A percentile compares a stretch with the other conserved stretches of the same genome.
phyloP scores from a whole-genome alignment of 2,329 filamentous ascomycete species.

The Cryphonectria japonica region DNA sequence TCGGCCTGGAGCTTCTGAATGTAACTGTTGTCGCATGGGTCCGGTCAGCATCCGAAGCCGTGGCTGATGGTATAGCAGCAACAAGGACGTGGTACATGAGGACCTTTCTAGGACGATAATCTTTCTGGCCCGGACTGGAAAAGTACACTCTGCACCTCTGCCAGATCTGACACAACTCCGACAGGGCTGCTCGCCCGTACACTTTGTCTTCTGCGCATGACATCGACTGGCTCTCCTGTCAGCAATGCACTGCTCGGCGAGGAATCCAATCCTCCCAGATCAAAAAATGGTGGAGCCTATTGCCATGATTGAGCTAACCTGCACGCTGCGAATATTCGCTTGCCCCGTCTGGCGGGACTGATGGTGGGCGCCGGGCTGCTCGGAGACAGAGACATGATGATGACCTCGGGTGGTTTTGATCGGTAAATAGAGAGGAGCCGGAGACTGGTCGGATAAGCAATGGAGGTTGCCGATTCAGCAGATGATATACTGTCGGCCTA shows the following conservation, averaged over 20 bases:
- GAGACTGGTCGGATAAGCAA: not conserved
- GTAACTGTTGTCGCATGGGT: constrained; percentile 19
- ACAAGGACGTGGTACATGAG: too few relatives aligned
- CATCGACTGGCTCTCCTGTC: constrained; percentile 29
- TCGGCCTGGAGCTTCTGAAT: constrained; percentile 31
- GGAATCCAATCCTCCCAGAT: not conserved
- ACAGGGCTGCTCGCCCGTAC: constrained; percentile 31
- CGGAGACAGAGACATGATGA: constrained; percentile 10
- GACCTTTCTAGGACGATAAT: constrained; percentile 33
- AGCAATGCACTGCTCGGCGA: not conserved
- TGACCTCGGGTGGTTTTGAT: not conserved
- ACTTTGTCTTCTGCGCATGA: constrained; percentile 33
- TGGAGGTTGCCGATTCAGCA: not conserved
- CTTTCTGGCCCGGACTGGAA: constrained; percentile 31
- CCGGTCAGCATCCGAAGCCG: not conserved
- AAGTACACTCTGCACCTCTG: constrained; percentile 28
- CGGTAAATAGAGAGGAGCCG: not conserved
- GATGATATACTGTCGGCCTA: not conserved
- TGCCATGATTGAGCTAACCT: constrained; percentile 14
- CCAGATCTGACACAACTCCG: constrained; percentile 30
- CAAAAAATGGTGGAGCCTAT: not conserved
- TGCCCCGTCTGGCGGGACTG: constrained; percentile 7
- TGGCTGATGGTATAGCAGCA: not conserved
- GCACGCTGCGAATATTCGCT: constrained; percentile 21
- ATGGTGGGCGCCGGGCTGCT: constrained; percentile 7